Evolutionary conservation across 2,329 filamentous ascomycete species (phyloP).

Genomic region (Cryphonectria nitschkei): DNA sequence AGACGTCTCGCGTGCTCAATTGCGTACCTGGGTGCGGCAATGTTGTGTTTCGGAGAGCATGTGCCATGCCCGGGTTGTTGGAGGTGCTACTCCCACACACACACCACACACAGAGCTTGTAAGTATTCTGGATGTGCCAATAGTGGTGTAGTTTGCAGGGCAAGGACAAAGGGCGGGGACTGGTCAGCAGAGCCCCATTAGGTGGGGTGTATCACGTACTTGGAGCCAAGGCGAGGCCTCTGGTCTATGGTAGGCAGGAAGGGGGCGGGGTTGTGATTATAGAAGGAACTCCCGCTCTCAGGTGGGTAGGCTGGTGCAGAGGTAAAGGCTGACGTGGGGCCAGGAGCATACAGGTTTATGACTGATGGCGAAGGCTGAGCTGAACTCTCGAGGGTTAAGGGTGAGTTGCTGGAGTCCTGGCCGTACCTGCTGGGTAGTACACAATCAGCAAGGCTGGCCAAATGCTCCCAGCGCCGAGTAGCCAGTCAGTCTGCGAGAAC

Average conservation of each 20-base stretch:
- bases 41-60: constrained; percentile 57
- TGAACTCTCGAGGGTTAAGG: constrained; percentile 57
- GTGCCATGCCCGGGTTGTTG: constrained; percentile 60
- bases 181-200: constrained; percentile 25
- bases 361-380: constrained; percentile 52
- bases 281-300: constrained; percentile 53
- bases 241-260: constrained; percentile 56
- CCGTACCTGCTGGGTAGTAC: constrained; percentile 51
- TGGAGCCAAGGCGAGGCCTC: constrained; percentile 58
- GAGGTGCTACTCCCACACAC: constrained; percentile 49
- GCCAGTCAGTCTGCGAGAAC: constrained; percentile 26
- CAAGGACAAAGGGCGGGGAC: constrained; percentile 9
- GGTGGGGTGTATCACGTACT: constrained; percentile 48
- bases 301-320: constrained; percentile 52
- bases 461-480: constrained; percentile 31
- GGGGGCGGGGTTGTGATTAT: constrained; percentile 46
- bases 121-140: constrained; percentile 35
- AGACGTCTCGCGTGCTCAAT: constrained; percentile 57
- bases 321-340: constrained; percentile 48
- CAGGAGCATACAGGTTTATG: constrained; percentile 54
- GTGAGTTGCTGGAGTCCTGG: constrained; percentile 56
- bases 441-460: constrained; percentile 35
- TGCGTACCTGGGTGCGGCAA: constrained; percentile 55
- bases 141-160: constrained; percentile 14
- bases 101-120: constrained; percentile 33